Evolutionary conservation across 306 rosid genomes (phyloP), one percentile per base, ranked within the genome.

Genomic region (Trifolium fragiferum): DNA sequence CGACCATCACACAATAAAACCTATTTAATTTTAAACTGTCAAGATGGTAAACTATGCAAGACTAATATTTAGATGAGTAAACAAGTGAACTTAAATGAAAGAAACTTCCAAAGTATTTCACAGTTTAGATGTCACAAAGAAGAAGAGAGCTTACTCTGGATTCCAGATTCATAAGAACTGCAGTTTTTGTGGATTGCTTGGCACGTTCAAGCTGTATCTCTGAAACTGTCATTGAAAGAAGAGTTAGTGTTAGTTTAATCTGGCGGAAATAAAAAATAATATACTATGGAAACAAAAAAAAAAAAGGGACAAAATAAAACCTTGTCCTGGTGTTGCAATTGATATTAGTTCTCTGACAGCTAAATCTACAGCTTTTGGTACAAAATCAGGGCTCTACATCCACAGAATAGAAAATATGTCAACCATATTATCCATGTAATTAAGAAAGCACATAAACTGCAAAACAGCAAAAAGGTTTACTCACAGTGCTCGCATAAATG

Each of bases 81-180:
- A 37, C 2, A 37, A 1, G 40, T 8, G 40, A 37, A 10, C 40
- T 37, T 37, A 37, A 37, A 37, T 37, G 40, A 37, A 7, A 37
- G 10, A 37, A 37, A 37, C 40, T 37, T 37, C 40, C 40, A 7
- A 9, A 37, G 40, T 47, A 7, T 37, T 37, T 8, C 40, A 7
- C 40, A 37, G 40, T 47, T 15, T 14, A 47, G 2, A 53, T 74
- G 77, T 12, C 27, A 8, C 44, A 30, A n/a, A 68, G 49, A 68
- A 70, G 70, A 67, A 2, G 76, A 63, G 66, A 51, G 70, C 80
- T 58, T 90, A 95, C 99, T 83, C 98, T 85, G 62, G 99, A 95
- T 77, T 95, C 99, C 66, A 95, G 89, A 80, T 95, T 95, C 99
- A 95, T 95, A 66, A 95, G 83, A 83, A 95, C 90, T 44, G 99